Evolutionary conservation across 108 stramenopile genomes (phyloP), one percentile per base, ranked within the genome.

Genomic region (Phaeodactylum tricornutum): DNA sequence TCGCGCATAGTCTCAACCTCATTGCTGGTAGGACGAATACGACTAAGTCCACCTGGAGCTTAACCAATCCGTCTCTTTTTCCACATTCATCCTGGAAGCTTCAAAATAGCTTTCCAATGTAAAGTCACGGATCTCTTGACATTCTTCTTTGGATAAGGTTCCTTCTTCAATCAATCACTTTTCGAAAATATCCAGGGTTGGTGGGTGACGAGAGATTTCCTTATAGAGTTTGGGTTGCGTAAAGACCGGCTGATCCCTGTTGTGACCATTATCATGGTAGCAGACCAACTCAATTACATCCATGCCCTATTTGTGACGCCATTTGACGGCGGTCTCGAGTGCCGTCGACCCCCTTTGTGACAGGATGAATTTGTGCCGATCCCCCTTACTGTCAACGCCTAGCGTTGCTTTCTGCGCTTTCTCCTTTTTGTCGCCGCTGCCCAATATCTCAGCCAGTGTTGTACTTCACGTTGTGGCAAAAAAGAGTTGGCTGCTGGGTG

Each of bases 281-380:
- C 98, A 96, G 34, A 98, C 70, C 74, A 99, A 80, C 74, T 99
- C 96, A 57, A 99, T 93, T 57, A 93, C 93, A 81, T 99, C 98
- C 20, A 71, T 66, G 16, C 93, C 86, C 80, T 87, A 99, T 69
- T 93, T 72, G 39, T 97, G 94, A 21, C 98, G 72, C 74, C 78
- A 99, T 56, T 97, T 95, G 17, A 96, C 92, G 23, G 98, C 98
- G 23, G 94, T 87, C 62, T 99, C 94, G 54, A 98, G 76, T 21
- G 94, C 96, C 31, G 92, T 75, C 27, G 79, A 80, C 15, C 97
- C 98, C 20, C n/a, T n/a, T n/a, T n/a, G n/a, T n/a, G n/a, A n/a
- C n/a, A n/a, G n/a, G n/a, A n/a, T n/a, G n/a, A n/a, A n/a, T n/a
- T n/a, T n/a, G n/a, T n/a, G n/a, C n/a, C n/a, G n/a, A n/a, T n/a